Base-by-base conservation (phyloP, 208 protist genomes). In the Crithidia bombi region DNA sequence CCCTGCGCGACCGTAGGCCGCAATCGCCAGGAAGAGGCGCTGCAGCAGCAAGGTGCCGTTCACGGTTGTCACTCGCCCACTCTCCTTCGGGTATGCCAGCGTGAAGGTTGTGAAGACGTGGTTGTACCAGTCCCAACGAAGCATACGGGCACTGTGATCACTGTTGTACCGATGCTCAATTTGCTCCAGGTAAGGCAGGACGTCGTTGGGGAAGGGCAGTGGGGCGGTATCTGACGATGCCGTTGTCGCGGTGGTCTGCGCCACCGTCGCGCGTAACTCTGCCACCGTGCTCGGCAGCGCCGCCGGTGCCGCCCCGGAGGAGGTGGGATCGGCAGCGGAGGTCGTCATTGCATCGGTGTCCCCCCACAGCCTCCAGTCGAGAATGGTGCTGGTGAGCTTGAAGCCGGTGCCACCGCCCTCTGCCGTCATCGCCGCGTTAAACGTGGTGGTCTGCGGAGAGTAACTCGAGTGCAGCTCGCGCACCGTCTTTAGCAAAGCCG, bases 11-110 rank as follows among this genome's bases (percentile, higher is more conserved):
- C 76, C 65, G 46, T 70, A 65, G 52, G 55, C 55, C 26, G 74
- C 69, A 23, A 87, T 72, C 5, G 75, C 64, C 26, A 82, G 66
- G 57, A 85, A 77, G 15, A 85, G 73, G 43, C 73, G 75, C 30
- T 80, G 77, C 26, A 75, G 66, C 50, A 76, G 43, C 35, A 88
- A 54, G 0, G 73, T 69, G 25, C 68, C 72, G 76, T 82, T 71
- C 14, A 88, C 50, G 25, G 69, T 85, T 12, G 50, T 74, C 35
- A 58, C 14, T 4, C 59, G 56, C 10, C 75, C 61, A 23, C 33
- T 50, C 25, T 74, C 59, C 28, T 75, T 71, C 21, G 81, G 81
- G 70, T 75, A 86, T 14, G 19, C 3, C 26, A 81, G 50, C 30
- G 38, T 73, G 55, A 83, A 79, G 51, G 47, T 70, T 11, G 46